Evolutionary conservation across 164 flowering plant genomes (phyloP).

Genomic region (Magnolia changhungtana): DNA sequence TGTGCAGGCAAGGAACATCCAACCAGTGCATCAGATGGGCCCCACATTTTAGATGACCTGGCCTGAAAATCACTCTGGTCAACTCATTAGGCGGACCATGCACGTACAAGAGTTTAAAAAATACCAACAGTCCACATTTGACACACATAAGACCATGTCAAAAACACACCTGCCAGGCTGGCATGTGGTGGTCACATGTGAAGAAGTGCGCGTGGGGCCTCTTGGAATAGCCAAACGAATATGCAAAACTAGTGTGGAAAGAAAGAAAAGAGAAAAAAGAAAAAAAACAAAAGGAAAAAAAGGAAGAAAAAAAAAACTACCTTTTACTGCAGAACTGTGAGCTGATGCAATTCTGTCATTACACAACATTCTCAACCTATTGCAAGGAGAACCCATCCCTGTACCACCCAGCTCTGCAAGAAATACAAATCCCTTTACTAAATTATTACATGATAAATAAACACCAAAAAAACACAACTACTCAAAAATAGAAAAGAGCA

Average conservation of each 20-base stretch:
- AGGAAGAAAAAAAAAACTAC: conserved; percentile 27
- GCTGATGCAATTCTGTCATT: conserved; percentile 54
- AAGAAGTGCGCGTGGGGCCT: not conserved
- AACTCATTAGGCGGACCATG: not conserved
- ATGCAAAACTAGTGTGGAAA: too few species aligned
- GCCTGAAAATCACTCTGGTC: not conserved
- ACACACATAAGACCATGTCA: not conserved
- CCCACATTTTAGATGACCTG: too few species aligned
- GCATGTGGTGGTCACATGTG: not conserved
- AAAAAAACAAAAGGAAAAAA: not conserved
- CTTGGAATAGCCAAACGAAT: not conserved
- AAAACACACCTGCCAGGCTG: not conserved
- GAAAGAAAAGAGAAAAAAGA: not conserved
- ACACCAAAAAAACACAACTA: not conserved
- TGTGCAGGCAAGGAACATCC: not conserved
- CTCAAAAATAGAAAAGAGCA: not conserved
- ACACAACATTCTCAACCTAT: conserved; percentile 37
- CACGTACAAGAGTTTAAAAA: not conserved
- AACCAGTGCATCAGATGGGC: too few species aligned
- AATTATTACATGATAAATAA: not conserved
- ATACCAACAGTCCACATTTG: not conserved
- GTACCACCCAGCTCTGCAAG: conserved; percentile 4
- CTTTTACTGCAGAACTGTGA: conserved; percentile 94
- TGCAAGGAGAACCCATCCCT: conserved; percentile 6
- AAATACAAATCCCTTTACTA: not conserved